Evolutionary conservation across 2,329 filamentous ascomycete species (phyloP).

Genomic region (Aureobasidium sp.): DNA sequence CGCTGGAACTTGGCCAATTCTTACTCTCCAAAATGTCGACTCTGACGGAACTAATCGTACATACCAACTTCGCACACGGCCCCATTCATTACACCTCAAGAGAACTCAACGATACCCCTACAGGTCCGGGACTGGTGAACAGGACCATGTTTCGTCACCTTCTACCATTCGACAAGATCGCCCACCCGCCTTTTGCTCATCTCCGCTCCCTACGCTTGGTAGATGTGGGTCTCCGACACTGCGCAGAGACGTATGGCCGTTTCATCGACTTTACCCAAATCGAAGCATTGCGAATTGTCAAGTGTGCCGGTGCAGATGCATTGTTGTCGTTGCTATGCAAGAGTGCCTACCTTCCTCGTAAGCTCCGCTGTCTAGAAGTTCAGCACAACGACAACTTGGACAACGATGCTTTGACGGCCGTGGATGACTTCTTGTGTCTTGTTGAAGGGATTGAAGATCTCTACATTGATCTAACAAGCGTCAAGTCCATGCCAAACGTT

Average conservation of each 20-base stretch:
- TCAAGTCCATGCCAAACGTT: conserved; percentile 33
- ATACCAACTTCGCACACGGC: conserved; percentile 37
- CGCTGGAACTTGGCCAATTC: conserved; percentile 35
- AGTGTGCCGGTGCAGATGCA: conserved; percentile 38
- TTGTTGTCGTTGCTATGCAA: conserved; percentile 40
- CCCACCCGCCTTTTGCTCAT: conserved; percentile 34
- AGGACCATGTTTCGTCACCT: conserved; percentile 39
- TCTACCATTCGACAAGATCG: conserved; percentile 33
- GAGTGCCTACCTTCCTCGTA: conserved; percentile 34
- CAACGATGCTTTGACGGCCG: conserved; percentile 36
- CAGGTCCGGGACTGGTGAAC: conserved; percentile 37
- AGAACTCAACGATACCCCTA: conserved; percentile 40
- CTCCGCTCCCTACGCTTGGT: conserved; percentile 38
- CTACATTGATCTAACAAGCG: conserved; percentile 35
- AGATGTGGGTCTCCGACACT: conserved; percentile 37
- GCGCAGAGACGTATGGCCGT: conserved; percentile 40
- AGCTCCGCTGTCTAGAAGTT: conserved; percentile 37
- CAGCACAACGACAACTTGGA: conserved; percentile 41
- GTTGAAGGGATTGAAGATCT: conserved; percentile 37
- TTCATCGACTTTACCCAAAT: conserved; percentile 37
- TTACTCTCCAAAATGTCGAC: conserved; percentile 33
- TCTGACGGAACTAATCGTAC: conserved; percentile 39
- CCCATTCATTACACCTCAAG: conserved; percentile 27
- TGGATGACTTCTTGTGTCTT: conserved; percentile 40
- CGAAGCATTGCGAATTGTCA: conserved; percentile 34